Evolutionary conservation across 768 basidiomycete species (phyloP), one percentile per base, ranked within the genome.

Genomic region (Podaxis mareebaensis): DNA sequence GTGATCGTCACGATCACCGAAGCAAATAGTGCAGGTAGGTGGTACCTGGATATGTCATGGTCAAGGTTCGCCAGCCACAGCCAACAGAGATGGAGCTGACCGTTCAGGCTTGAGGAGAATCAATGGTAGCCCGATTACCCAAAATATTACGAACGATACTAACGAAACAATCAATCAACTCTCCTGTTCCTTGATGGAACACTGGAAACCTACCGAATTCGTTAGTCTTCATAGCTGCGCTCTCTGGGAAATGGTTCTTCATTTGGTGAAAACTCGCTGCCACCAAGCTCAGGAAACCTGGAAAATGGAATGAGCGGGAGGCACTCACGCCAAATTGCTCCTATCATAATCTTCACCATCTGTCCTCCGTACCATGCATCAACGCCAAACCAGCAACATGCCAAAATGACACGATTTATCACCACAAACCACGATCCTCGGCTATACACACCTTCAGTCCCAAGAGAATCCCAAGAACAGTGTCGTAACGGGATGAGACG

Each of bases 1-100:
- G 73, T 67, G 49, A 71, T 65, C 17, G 68, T 73, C 24, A 73
- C 75, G 4, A 69, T 26, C 1, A 70, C 60, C 1, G 73, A 74
- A 2, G 75, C 73, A 2, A 70, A 20, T 6, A 74, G 66, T 1
- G 71, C 72, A 17, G 58, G 12, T 64, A 69, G 20, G 69, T 61
- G 33, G 60, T 66, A 65, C 64, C 58, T 60, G 26, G 20, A 26
- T 22, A 33, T 6, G n/a, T 22, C 22, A 58, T 10, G 6, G 11
- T 40, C 11, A 49, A 10, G 20, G n/a, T 38, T 49, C 17, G 4
- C 11, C 26, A 22, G 5, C 49, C 10, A 20, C 26, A 6, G n/a
- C n/a, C 20, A 20, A 20, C n/a, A 0, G 15, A 10, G 11, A 59
- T 13, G 4, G 30, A n/a, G 33, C 26, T 48, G 12, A 20, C 58